Percentiles rank a stretch among this genome's conserved stretches.
phyloP scores from a whole-genome alignment of 2,329 filamentous ascomycete genomes.

The Talaromyces sp. region DNA sequence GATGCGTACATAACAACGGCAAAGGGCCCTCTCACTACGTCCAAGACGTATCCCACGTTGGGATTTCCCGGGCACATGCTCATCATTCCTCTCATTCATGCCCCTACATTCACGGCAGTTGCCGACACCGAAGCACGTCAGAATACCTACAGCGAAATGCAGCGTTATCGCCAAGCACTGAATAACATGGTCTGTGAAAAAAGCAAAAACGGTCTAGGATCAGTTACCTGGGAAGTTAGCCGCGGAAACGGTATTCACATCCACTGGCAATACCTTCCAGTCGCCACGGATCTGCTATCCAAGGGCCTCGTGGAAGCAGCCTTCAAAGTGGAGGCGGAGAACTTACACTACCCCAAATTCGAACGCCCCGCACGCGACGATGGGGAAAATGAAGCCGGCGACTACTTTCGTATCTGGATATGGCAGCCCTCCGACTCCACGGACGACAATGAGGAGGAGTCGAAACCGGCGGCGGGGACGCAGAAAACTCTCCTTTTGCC shows the following conservation, averaged over 20 bases:
- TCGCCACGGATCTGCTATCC: constrained; percentile 61
- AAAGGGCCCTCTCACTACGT: constrained; percentile 76
- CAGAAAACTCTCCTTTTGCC: constrained; percentile 65
- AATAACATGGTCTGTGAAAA: constrained; percentile 64
- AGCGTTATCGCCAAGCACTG: constrained; percentile 66
- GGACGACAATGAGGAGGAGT: constrained; percentile 7
- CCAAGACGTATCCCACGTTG: constrained; percentile 65
- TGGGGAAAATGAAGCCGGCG: constrained; percentile 36
- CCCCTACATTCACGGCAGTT: constrained; percentile 67
- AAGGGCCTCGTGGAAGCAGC: constrained; percentile 77
- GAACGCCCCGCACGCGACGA: constrained; percentile 33
- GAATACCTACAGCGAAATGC: constrained; percentile 73
- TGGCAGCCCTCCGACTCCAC: constrained; percentile 48
- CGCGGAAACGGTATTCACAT: constrained; percentile 74
- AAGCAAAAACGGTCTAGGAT: constrained; percentile 57
- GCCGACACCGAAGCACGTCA: constrained; percentile 49
- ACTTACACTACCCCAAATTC: constrained; percentile 55
- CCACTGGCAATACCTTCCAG: constrained; percentile 89
- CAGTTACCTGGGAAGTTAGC: constrained; percentile 89
- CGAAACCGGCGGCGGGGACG: background rate
- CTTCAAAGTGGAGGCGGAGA: constrained; percentile 84
- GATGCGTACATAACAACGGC: constrained; percentile 85
- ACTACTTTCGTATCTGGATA: constrained; percentile 80
- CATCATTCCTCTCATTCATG: constrained; percentile 81
- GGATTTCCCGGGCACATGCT: constrained; percentile 79